A percentile compares a stretch with the other conserved stretches of the same genome.
Conservation (phyloP, 2,329 filamentous ascomycete genomes). For the Botrytis medusae region DNA sequence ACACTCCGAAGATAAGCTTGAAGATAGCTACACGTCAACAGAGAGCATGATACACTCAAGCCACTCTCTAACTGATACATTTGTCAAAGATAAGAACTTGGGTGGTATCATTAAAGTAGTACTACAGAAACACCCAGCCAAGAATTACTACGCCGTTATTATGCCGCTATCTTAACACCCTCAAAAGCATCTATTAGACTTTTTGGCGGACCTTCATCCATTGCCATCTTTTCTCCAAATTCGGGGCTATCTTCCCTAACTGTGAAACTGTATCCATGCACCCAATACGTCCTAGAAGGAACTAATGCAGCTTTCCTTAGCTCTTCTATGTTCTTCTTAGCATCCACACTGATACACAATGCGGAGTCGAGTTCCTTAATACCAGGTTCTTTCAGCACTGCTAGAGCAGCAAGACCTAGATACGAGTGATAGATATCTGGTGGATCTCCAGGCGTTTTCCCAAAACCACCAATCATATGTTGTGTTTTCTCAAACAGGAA, state of each 20-base stretch:
- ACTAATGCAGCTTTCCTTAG: conserved; percentile 29
- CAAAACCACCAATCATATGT: conserved; percentile 79
- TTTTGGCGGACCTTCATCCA: conserved; percentile 25
- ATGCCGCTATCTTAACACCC: conserved; percentile 11
- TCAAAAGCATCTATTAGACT: conserved; percentile 23
- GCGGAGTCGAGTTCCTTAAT: conserved; percentile 71
- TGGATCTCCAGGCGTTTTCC: conserved; percentile 65
- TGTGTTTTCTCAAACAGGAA: conserved; percentile 86
- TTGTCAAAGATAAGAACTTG: neutral
- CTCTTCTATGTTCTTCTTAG: conserved; percentile 49
- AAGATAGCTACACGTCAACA: neutral
- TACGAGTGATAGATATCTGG: conserved; percentile 88
- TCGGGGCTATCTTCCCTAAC: conserved; percentile 34
- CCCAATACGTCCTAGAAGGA: conserved; percentile 29
- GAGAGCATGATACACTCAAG: neutral
- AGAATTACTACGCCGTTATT: neutral
- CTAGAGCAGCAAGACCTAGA: conserved; percentile 78
- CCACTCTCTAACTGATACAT: neutral
- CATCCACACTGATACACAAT: conserved; percentile 70
- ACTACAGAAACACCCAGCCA: conserved; percentile 6
- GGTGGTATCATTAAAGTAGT: conserved; percentile 15
- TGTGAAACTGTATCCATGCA: conserved; percentile 34
- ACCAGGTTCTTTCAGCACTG: conserved; percentile 67
- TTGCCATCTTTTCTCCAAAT: conserved; percentile 29
- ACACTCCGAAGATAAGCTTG: neutral